phyloP scores from a whole-genome alignment of 164 flowering plant genomes.

The Magnolia changhungtana region DNA sequence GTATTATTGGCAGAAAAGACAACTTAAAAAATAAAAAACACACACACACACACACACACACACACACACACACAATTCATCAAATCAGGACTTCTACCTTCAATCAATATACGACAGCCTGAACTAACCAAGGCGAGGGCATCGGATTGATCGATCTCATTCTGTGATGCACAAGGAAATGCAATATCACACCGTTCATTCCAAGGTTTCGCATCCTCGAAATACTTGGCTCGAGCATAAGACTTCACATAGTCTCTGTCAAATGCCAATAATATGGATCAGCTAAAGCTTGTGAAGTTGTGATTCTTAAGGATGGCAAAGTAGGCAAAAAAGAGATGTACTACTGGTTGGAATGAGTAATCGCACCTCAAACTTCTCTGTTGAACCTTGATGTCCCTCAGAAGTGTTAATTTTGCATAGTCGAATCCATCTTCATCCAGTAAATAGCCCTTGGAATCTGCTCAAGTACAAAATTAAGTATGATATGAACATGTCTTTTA shows the following conservation, averaged over 20 bases:
- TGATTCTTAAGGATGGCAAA: too few relatives aligned
- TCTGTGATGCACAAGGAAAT: constrained; percentile 94
- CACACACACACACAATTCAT: background rate
- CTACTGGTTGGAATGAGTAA: constrained; percentile 6
- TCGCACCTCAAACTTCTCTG: constrained; percentile 82
- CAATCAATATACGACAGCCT: constrained; percentile 87
- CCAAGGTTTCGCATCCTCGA: constrained; percentile 97
- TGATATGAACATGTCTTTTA: background rate
- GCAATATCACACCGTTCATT: constrained; percentile 94
- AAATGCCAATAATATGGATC: background rate
- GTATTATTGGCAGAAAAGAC: background rate
- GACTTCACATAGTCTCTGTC: constrained; percentile 93
- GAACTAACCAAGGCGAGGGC: constrained; percentile 89
- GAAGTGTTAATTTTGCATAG: constrained; percentile 70
- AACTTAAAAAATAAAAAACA: background rate
- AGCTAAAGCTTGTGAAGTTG: background rate
- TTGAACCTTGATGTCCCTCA: constrained; percentile 84
- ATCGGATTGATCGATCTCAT: constrained; percentile 93
- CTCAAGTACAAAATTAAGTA: constrained; percentile 10
- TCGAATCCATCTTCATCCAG: constrained; percentile 99
- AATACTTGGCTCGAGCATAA: constrained; percentile 89
- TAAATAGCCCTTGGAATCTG: constrained; percentile 98
- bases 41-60: background rate
- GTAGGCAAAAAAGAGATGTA: background rate
- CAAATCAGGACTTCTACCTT: constrained; percentile 51